phyloP scores from a whole-genome alignment of 768 basidiomycete genomes.

The Hortiboletus flavorubellus region DNA sequence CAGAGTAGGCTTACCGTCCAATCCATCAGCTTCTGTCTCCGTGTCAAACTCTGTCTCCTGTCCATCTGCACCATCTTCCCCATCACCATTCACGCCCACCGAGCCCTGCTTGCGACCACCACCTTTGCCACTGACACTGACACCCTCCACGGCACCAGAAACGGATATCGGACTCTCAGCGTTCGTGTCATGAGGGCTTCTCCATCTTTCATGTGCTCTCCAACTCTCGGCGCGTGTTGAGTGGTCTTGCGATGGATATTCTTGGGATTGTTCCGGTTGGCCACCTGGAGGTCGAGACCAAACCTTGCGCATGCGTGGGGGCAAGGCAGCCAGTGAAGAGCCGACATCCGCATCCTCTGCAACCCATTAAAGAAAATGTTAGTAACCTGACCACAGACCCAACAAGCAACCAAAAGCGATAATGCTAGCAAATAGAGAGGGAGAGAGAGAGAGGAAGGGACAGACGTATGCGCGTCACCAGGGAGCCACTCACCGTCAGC shows the following conservation, averaged over 20 bases:
- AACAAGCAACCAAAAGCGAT: not conserved
- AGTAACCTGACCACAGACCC: not conserved
- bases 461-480: not conserved
- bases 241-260: not conserved
- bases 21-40: conserved; percentile 28
- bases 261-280: conserved; percentile 6
- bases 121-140: not conserved
- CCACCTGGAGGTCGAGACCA: conserved; percentile 29
- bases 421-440: not conserved
- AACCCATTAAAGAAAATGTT: not conserved
- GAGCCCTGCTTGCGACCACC: not conserved
- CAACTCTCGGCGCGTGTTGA: conserved; percentile 1
- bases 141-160: conserved; percentile 5
- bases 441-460: not conserved
- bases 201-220: conserved; percentile 21
- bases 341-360: conserved; percentile 18
- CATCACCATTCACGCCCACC: conserved; percentile 2
- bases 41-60: conserved; percentile 34
- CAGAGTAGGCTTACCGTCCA: conserved; percentile 18
- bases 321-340: conserved; percentile 34
- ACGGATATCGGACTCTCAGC: conserved; percentile 20
- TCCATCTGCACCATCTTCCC: conserved; percentile 18
- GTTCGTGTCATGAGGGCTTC: conserved; percentile 16
- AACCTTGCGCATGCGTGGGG: conserved; percentile 61
- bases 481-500: conserved; percentile 21